Conservation (phyloP, 495 filamentous ascomycete species). For the Xylaria palmicola region DNA sequence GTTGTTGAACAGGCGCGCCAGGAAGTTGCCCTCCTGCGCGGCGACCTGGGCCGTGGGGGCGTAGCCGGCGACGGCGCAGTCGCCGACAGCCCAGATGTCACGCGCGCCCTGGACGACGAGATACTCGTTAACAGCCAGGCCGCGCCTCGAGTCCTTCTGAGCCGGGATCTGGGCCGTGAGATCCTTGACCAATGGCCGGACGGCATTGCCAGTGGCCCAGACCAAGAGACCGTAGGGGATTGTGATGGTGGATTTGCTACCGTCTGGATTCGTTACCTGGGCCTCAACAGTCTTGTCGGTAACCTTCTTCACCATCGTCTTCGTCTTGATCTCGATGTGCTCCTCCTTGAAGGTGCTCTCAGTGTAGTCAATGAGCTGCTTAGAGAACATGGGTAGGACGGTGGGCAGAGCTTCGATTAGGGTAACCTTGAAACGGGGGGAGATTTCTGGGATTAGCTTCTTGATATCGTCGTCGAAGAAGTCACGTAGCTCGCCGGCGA, state of each 20-base stretch:
- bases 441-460: constrained; percentile 96
- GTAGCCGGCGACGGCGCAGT: constrained; percentile 94
- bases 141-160: constrained; percentile 91
- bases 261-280: constrained; percentile 80
- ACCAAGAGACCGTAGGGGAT: constrained; percentile 96
- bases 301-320: constrained; percentile 98
- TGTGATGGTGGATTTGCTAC: constrained; percentile 72
- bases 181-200: constrained; percentile 84
- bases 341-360: constrained; percentile 99
- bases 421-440: constrained; percentile 91
- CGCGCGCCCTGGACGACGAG: constrained; percentile 95
- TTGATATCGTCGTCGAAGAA: constrained; percentile 97
- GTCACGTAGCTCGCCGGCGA: constrained; percentile 95
- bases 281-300: constrained; percentile 94
- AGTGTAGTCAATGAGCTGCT: constrained; percentile 98
- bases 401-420: constrained; percentile 98
- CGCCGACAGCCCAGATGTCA: constrained; percentile 81
- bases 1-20: constrained; percentile 94
- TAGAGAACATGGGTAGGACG: constrained; percentile 97
- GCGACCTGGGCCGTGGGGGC: constrained; percentile 97
- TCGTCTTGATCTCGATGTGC: constrained; percentile 92
- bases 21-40: constrained; percentile 91
- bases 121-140: constrained; percentile 96
- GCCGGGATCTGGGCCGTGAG: constrained; percentile 90
- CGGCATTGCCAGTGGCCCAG: constrained; percentile 96